phyloP scores from a whole-genome alignment of 2,329 filamentous ascomycete genomes.

The Cercospora sojina region DNA sequence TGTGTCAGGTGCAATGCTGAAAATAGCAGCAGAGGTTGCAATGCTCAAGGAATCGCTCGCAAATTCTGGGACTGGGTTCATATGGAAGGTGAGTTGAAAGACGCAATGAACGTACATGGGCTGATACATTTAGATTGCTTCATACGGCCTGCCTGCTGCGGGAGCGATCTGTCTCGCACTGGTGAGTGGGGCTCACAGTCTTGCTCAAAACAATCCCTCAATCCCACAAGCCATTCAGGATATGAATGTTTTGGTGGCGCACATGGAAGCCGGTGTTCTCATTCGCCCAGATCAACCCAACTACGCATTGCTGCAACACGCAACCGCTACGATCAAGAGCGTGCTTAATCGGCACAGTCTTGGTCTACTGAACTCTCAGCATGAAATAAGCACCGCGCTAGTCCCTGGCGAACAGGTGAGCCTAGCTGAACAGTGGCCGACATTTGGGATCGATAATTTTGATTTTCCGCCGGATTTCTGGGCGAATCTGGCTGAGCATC shows the following conservation, averaged over 20 bases:
- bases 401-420: neutral
- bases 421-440: constrained; percentile 9
- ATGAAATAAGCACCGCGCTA: neutral
- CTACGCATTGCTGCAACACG: constrained; percentile 33
- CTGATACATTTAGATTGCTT: constrained; percentile 33
- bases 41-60: constrained; percentile 35
- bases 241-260: constrained; percentile 37
- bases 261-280: constrained; percentile 36
- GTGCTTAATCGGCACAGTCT: constrained; percentile 26
- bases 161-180: constrained; percentile 37
- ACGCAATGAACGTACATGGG: neutral
- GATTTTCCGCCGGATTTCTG: constrained; percentile 39
- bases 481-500: constrained; percentile 37
- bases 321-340: constrained; percentile 35
- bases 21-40: constrained; percentile 35
- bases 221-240: constrained; percentile 34
- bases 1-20: constrained; percentile 35
- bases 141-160: constrained; percentile 40
- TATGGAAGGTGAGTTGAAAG: constrained; percentile 38
- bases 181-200: constrained; percentile 23
- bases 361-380: constrained; percentile 1
- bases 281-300: constrained; percentile 34
- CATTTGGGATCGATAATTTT: neutral
- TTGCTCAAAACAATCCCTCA: neutral
- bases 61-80: constrained; percentile 39